phyloP scores from a whole-genome alignment of 2,329 filamentous ascomycete genomes.

The Colletotrichum sublineola region DNA sequence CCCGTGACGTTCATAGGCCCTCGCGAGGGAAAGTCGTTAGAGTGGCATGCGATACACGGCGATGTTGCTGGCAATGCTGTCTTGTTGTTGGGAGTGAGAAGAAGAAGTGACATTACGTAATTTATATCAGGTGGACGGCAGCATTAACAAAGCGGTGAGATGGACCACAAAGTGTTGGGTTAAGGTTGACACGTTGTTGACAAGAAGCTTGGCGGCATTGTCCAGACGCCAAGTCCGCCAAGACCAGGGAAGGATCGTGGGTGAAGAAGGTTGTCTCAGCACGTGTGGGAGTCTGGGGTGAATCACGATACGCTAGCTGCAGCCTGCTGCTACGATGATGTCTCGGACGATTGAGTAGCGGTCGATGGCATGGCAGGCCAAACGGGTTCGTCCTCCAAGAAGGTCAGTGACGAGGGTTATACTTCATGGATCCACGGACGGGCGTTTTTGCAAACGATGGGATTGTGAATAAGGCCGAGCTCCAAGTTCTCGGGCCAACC shows the following conservation, averaged over 20 bases:
- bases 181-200: constrained; percentile 40
- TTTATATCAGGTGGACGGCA: constrained; percentile 32
- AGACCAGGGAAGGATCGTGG: constrained; percentile 35
- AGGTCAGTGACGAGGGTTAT: neutral
- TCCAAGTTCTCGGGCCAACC: neutral
- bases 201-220: constrained; percentile 39
- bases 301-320: constrained; percentile 30
- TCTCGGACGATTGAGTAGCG: constrained; percentile 21
- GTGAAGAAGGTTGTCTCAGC: constrained; percentile 42
- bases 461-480: neutral
- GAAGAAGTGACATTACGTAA: constrained; percentile 29
- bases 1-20: neutral
- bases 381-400: constrained; percentile 5
- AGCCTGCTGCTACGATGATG: constrained; percentile 7
- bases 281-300: constrained; percentile 38
- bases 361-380: constrained; percentile 8
- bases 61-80: constrained; percentile 9
- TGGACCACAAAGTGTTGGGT: constrained; percentile 35
- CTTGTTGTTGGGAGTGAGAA: neutral
- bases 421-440: neutral
- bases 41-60: constrained; percentile 6
- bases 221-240: constrained; percentile 39
- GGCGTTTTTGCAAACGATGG: neutral
- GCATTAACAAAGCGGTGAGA: constrained; percentile 35
- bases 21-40: neutral